phyloP scores from a whole-genome alignment of 768 basidiomycete species.

The Russula emetica region DNA sequence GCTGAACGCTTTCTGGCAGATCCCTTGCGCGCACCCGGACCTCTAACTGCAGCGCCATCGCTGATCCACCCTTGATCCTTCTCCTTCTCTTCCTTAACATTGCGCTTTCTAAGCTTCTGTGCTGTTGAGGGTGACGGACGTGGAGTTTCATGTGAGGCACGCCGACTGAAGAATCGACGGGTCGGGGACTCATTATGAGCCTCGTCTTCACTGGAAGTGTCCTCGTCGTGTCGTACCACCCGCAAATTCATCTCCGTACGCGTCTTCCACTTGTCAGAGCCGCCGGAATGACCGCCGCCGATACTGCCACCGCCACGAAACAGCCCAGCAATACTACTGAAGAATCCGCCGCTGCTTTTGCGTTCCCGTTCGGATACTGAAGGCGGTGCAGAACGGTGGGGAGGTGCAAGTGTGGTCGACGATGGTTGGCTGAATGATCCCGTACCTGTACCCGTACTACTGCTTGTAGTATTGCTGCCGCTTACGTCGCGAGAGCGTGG shows the following conservation, averaged over 20 bases:
- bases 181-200: conserved; percentile 9
- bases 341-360: conserved; percentile 20
- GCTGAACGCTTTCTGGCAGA: conserved; percentile 1
- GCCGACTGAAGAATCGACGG: conserved; percentile 17
- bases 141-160: conserved; percentile 15
- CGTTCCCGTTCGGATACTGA: conserved; percentile 16
- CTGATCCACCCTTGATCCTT: conserved; percentile 27
- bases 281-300: neutral
- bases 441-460: conserved; percentile 24
- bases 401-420: conserved; percentile 9
- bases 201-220: conserved; percentile 33
- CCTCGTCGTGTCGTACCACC: conserved; percentile 27
- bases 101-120: conserved; percentile 18
- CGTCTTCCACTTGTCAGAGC: conserved; percentile 35
- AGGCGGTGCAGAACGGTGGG: neutral
- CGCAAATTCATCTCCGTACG: conserved; percentile 38
- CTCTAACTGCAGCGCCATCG: conserved; percentile 22
- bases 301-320: conserved; percentile 15
- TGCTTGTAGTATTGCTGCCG: conserved; percentile 22
- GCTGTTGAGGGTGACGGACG: neutral
- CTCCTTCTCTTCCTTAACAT: neutral
- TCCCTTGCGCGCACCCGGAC: conserved; percentile 20
- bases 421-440: conserved; percentile 24
- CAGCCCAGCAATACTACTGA: conserved; percentile 24
- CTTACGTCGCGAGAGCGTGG: conserved; percentile 9